phyloP scores from a whole-genome alignment of 2,329 filamentous ascomycete genomes.

The Ceratocystis ficicola region DNA sequence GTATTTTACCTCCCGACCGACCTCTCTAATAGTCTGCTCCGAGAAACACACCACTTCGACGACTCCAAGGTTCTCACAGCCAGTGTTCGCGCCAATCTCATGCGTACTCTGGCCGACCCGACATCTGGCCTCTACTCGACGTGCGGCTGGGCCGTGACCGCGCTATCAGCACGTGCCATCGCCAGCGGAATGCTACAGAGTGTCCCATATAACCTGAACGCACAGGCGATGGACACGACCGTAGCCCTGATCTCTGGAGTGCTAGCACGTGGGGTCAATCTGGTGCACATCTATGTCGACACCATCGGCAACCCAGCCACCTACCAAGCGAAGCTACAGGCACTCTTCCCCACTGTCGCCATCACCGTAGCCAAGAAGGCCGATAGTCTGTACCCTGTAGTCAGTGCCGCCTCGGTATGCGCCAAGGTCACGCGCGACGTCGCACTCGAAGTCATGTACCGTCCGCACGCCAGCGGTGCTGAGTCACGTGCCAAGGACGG shows the following conservation, averaged over 20 bases:
- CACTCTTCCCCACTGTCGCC: constrained; percentile 64
- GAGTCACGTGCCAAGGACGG: constrained; percentile 28
- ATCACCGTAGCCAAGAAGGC: constrained; percentile 83
- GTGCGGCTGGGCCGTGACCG: constrained; percentile 74
- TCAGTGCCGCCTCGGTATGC: constrained; percentile 85
- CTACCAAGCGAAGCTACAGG: constrained; percentile 76
- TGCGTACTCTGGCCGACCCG: constrained; percentile 56
- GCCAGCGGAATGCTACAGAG: constrained; percentile 63
- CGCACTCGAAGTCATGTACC: constrained; percentile 68
- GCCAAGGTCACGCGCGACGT: constrained; percentile 93
- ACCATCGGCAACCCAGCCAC: constrained; percentile 72
- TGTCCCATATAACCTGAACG: constrained; percentile 76
- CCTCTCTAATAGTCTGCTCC: constrained; percentile 60
- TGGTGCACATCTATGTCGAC: constrained; percentile 86
- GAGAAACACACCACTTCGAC: constrained; percentile 72
- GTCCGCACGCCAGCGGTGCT: constrained; percentile 30
- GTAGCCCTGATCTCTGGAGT: constrained; percentile 69
- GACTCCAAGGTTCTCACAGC: constrained; percentile 88
- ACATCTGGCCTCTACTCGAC: constrained; percentile 36
- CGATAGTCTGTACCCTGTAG: constrained; percentile 81
- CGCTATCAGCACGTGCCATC: constrained; percentile 76
- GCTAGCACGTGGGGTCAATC: constrained; percentile 63
- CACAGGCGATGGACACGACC: constrained; percentile 88
- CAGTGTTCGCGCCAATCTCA: constrained; percentile 59
- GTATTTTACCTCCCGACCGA: constrained; percentile 64